Base-by-base conservation (phyloP, 1,139 yeast species). In the Blastobotrys arbuscula region DNA sequence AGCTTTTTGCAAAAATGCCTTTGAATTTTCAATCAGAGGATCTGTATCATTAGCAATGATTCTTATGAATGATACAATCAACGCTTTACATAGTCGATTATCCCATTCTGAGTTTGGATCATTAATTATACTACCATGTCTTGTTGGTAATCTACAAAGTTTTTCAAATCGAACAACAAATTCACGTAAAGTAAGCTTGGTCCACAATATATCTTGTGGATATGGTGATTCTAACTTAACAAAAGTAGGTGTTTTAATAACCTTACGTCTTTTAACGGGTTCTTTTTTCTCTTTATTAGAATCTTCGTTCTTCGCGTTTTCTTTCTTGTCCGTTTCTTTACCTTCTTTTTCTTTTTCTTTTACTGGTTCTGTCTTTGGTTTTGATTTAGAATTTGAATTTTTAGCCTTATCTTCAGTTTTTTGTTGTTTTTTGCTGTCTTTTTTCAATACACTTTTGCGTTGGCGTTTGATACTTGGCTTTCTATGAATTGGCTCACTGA, bases 41-140 rank as follows among this genome's bases (percentile, higher is more conserved):
- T 48, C 54, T 10, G 55, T 45, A 50, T 69, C 73, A 48, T 65
- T 62, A 28, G 57, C 56, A 13, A 69, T 51, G 13, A 68, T 55
- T 39, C 61, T 51, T 34, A 70, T 48, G 34, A 69, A 53, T 10
- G 65, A 53, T 12, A 62, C 54, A n/a, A 61, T 55, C 10, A 66
- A 57, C n/a, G 67, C 59, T 53, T 69, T 69, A 57, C 58, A 65
- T 41, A 68, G 56, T 45, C 60, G 61, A 48, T 62, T 69, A 47
- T 60, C 60, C 72, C 73, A 69, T 10, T 60, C 62, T 21, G 54
- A 54, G 10, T 63, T 55, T 16, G 69, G 68, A 49, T 69, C 72
- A 50, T 68, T 67, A 36, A 69, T 53, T 2, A 60, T 50, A 6
- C 60, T 53, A 2, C 62, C 56, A 48, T 66, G 66, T 45, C 70